Base-by-base conservation (phyloP, 345 rosid genomes). In the Populus davidiana region DNA sequence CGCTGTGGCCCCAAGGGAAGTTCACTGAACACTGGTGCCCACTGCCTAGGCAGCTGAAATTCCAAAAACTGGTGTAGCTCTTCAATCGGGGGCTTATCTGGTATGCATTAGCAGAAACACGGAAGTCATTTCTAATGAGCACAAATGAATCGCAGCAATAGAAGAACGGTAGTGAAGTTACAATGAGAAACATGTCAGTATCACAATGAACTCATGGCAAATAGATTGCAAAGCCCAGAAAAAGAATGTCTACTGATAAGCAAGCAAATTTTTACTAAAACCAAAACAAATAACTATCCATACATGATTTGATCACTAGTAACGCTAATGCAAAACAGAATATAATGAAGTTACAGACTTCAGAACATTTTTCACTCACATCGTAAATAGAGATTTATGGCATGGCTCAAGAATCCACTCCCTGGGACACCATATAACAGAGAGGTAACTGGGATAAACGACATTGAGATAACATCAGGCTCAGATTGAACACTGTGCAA, bases 1-100 rank as follows among this genome's bases (percentile, higher is more conserved):
- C 94, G 82, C 79, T 92, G 99, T 0, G 95, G 97, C 73, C 98
- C 98, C 84, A 96, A 97, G 66, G 98, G 99, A 81, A 92, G 96
- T 68, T 96, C 99, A 76, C 95, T 91, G 86, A 96, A 96, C 73
- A 91, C 92, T 18, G 99, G 99, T 16, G 99, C 99, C 99, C 99
- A 93, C 59, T 90, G 97, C 80, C 96, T 87, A 14, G 98, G 98
- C 70, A 96, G 89, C 87, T 96, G 98, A 86, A 96, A 93, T 81
- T 96, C 99, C 81, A 96, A 81, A 86, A 96, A 96, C 86, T 93
- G 98, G 78, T 91, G 96, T 31, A 96, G 93, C 84, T 96, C 99
- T 86, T 85, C 90, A 69, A 90, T 86, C 25, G 97, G 98, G 47
- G 98, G 99, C 82, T 93, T 93, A 90, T 93, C 99, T 93, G 85